Evolutionary conservation across 1,139 yeast genomes (phyloP), one percentile per base, ranked within the genome.

Genomic region (Suhomyces maxii): DNA sequence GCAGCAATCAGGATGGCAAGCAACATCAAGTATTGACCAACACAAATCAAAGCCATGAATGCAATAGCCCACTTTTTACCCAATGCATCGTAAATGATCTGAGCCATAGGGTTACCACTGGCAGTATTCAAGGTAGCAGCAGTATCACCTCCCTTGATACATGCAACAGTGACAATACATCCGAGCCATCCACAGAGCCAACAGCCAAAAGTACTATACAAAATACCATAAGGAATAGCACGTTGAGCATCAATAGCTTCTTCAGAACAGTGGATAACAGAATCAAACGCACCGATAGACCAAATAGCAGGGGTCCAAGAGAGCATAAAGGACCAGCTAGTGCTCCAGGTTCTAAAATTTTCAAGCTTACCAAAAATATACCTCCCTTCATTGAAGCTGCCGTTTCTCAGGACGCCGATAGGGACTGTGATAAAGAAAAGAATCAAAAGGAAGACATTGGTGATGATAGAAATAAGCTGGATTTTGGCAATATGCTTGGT

Each of bases 31-130:
- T 77, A 83, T 62, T 82, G 87, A 45, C 84, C 83, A 52, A 74
- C 65, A 3, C 83, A 80, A 57, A 81, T 80, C 40, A 83, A 59
- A 1, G 81, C 59, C 84, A 83, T 81, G 48, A 85, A 79, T 0
- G 83, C 84, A 56, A 80, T 73, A 1, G 89, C 83, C 89, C 90
- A 85, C 41, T 73, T 69, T 58, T 80, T 80, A 34, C 93, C 93
- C 48, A 86, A 69, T 1, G 84, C 76, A 60, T 86, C 84, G 58
- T 70, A 76, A 48, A 84, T 71, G 45, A 86, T 74, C 64, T 84
- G 89, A 7, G 93, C 90, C 67, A 82, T 71, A 36, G 82, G 80
- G 50, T 76, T 76, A 13, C 84, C 85, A 40, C 77, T 65, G 3
- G 80, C 61, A 7, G 53, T 61, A 38, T 80, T 55, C 28, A 82